Percentiles rank a stretch among this genome's conserved stretches.
Evolutionary conservation across 176 grass and related monocot genomes (phyloP).

Genomic region (Carex scoparia): DNA sequence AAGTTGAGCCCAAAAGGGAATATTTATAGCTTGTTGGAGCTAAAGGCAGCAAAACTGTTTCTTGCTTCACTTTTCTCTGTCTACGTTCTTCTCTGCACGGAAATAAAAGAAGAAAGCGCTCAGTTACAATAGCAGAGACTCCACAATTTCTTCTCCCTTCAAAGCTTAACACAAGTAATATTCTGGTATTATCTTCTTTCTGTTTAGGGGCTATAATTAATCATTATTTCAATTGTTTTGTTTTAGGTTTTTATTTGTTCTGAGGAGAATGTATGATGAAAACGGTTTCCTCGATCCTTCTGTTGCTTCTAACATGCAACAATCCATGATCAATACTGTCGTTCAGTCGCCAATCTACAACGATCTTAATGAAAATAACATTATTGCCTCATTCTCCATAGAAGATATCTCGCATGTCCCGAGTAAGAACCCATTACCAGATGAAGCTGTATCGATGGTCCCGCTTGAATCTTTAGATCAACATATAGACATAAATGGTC

Average conservation of each 20-base stretch:
- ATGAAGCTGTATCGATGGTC: conserved; percentile 35
- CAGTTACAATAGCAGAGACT: conserved; percentile 33
- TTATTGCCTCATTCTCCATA: conserved; percentile 32
- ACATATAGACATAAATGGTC: conserved; percentile 43
- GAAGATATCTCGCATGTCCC: conserved; percentile 44
- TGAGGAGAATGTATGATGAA: conserved; percentile 48
- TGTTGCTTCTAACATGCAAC: conserved; percentile 45
- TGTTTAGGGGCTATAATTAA: conserved; percentile 35
- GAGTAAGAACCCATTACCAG: conserved; percentile 34
- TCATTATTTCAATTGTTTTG: conserved; percentile 11
- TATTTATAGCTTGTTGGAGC: conserved; percentile 62
- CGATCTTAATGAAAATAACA: conserved; percentile 33
- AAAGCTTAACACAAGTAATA: conserved; percentile 40
- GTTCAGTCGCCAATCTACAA: conserved; percentile 39
- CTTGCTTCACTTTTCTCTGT: conserved; percentile 40
- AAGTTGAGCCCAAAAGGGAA: conserved; percentile 28
- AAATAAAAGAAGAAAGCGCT: conserved; percentile 37
- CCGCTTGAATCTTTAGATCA: conserved; percentile 34
- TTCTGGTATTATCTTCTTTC: conserved; percentile 31
- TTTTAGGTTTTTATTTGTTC: conserved; percentile 19
- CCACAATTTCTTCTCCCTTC: conserved; percentile 30
- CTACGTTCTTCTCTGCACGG: conserved; percentile 42
- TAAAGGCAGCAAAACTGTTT: conserved; percentile 57
- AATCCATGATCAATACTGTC: conserved; percentile 38
- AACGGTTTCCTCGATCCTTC: conserved; percentile 46